phyloP scores from a whole-genome alignment of 495 filamentous ascomycete species.

The Aspergillus taichungensis region DNA sequence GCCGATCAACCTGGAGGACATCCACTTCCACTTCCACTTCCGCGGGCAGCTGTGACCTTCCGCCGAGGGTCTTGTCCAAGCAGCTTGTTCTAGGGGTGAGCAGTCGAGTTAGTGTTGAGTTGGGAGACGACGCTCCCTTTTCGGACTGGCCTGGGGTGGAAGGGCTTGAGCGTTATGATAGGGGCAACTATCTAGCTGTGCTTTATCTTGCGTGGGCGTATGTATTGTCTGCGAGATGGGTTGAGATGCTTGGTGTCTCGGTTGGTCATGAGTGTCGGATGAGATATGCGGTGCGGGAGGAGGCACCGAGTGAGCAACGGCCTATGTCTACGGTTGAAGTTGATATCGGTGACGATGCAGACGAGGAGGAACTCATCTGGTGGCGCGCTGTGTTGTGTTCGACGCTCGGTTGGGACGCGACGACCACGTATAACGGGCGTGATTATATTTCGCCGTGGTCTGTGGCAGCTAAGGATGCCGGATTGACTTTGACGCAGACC shows the following conservation, averaged over 20 bases:
- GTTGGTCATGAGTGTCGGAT: constrained; percentile 12
- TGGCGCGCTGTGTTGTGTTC: constrained; percentile 13
- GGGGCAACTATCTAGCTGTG: constrained; percentile 16
- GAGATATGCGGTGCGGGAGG: constrained; percentile 1
- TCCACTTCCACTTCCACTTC: neutral
- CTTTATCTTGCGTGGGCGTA: constrained; percentile 22
- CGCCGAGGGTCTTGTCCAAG: constrained; percentile 10
- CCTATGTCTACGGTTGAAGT: constrained; percentile 4
- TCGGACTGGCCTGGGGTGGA: constrained; percentile 16
- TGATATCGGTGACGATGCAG: constrained; percentile 12
- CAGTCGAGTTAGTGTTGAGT: constrained; percentile 4
- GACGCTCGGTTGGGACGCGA: constrained; percentile 12
- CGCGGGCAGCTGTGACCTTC: constrained; percentile 9
- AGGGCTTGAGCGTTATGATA: constrained; percentile 12
- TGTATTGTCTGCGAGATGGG: constrained; percentile 20
- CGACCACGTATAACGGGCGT: constrained; percentile 13
- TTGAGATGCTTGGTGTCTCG: constrained; percentile 16
- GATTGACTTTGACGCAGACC: constrained; percentile 1
- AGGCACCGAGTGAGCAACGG: constrained; percentile 2
- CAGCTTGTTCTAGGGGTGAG: constrained; percentile 10
- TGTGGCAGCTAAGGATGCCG: constrained; percentile 3
- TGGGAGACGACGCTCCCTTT: constrained; percentile 14
- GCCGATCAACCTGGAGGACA: constrained; percentile 19
- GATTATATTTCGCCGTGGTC: constrained; percentile 23
- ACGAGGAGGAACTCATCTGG: constrained; percentile 13